Base-by-base conservation (phyloP, 192 early-diverging fungal genomes). In the Podila epigama region DNA sequence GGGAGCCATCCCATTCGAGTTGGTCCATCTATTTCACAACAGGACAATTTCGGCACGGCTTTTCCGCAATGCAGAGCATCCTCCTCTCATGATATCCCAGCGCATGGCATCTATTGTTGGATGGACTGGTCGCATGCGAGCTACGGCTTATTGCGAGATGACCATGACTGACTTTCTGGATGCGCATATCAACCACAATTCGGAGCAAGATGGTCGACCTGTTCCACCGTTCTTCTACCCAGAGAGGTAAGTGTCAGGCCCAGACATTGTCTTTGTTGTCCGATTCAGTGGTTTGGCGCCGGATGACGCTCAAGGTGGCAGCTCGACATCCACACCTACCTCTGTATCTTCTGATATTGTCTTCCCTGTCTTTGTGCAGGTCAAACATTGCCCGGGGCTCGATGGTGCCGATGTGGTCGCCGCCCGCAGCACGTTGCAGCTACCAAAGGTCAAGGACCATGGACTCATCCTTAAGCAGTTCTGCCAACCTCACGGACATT, bases 261-360 rank as follows among this genome's bases (percentile, higher is more conserved):
- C 44, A 13, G 65, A 67, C 42, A 33, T 66, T 58, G 44, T 44
- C 39, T 67, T 67, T 44, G 65, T 67, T 58, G 15, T 58, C 33
- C 65, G 56, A 10, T 58, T 67, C 65, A 56, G 51, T 15, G 54
- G 31, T 28, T 22, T 32, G 33, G 33, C 53, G 15, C 18, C 37
- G 12, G 51, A 53, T 28, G 35, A 51, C 48, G 0, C 51, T 5
- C 9, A 6, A 18, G 41, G 11, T 16, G 20, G 41, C 4, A 52
- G 51, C 11, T 52, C 51, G 0, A 52, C 51, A 22, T 25, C 11
- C 1, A 25, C 28, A 25, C 51, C 51, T 10, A 25, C 5, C 51
- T 52, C 51, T 29, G 51, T 25, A 8, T 29, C 51, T 52, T 52
- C 51, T 52, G 51, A 52, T 1, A 27, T 59, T 22, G 2, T 4